These are phyloP conservation scores for Melanomma pulvis-pyrius DNA, from an alignment of 495 filamentous ascomycete species.

Conservation along the genomic window DNA sequence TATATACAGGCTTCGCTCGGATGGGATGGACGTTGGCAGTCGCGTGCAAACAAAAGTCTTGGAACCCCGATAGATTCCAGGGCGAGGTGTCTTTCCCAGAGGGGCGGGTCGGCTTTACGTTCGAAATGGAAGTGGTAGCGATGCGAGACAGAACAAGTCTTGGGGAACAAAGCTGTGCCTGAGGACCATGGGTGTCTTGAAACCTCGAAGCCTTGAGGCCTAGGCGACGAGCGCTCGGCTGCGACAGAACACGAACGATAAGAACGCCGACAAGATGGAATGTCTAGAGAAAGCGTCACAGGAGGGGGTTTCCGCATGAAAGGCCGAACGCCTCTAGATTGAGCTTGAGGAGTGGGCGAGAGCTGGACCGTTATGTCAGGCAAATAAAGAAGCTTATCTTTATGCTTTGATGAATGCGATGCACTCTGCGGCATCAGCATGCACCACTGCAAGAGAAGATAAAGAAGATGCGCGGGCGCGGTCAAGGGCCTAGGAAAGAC, in stretches of 20 bases:
- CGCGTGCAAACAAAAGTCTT: slow-evolving; percentile 1
- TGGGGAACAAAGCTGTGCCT: slow-evolving; percentile 8
- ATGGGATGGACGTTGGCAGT: background rate
- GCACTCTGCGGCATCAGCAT: too few relatives aligned
- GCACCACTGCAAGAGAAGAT: too few relatives aligned
- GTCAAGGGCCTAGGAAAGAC: too few relatives aligned
- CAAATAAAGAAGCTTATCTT: background rate
- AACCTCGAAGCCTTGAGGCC: background rate
- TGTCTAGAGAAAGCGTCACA: background rate
- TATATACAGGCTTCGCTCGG: too few relatives aligned
- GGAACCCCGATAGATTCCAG: background rate
- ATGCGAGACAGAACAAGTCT: slow-evolving; percentile 16
- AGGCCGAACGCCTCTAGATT: background rate
- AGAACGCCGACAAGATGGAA: background rate
- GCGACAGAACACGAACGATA: background rate
- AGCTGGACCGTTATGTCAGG: background rate
- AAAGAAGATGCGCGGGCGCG: too few relatives aligned
- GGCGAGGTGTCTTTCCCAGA: background rate
- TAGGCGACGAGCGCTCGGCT: background rate
- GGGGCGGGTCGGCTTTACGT: background rate
- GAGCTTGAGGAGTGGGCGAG: background rate
- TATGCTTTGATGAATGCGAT: too few relatives aligned
- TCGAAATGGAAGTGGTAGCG: background rate
- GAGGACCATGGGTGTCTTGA: background rate
- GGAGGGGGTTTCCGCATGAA: background rate